Evolutionary conservation across 345 rosid species (phyloP).

Genomic region (Rhodomyrtus tomentosa): DNA sequence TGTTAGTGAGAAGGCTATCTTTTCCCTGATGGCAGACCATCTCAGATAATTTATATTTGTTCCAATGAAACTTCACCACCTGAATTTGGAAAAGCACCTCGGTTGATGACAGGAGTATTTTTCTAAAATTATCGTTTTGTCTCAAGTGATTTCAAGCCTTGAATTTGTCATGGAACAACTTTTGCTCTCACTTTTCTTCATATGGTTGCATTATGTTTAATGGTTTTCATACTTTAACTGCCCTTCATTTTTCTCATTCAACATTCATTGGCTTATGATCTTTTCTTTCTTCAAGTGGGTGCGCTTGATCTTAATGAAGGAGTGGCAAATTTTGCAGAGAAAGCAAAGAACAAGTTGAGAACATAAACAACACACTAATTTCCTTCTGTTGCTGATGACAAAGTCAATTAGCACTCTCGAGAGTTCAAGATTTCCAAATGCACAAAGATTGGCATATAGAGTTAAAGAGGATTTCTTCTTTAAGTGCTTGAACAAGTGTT

Average conservation of each 20-base stretch:
- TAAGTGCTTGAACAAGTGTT: background rate
- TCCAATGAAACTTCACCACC: background rate
- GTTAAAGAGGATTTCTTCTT: background rate
- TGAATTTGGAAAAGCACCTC: constrained; percentile 5
- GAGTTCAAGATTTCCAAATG: background rate
- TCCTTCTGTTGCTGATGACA: background rate
- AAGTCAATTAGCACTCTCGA: background rate
- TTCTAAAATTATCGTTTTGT: constrained; percentile 7
- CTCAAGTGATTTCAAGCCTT: constrained; percentile 1
- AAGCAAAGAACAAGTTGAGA: background rate
- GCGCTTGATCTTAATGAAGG: background rate
- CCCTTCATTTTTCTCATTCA: background rate
- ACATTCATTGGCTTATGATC: background rate
- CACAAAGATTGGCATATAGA: background rate
- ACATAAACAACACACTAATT: background rate
- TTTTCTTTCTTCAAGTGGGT: background rate
- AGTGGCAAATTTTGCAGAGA: background rate
- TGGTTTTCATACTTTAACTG: constrained; percentile 1
- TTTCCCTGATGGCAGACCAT: constrained; percentile 29
- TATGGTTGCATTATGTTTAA: background rate
- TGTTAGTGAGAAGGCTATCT: constrained; percentile 5
- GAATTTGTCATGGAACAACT: background rate
- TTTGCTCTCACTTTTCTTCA: background rate
- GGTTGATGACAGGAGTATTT: background rate
- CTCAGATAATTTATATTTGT: background rate